Conservation (phyloP, 169 alveolate species). For the Hammondia hammondi region DNA sequence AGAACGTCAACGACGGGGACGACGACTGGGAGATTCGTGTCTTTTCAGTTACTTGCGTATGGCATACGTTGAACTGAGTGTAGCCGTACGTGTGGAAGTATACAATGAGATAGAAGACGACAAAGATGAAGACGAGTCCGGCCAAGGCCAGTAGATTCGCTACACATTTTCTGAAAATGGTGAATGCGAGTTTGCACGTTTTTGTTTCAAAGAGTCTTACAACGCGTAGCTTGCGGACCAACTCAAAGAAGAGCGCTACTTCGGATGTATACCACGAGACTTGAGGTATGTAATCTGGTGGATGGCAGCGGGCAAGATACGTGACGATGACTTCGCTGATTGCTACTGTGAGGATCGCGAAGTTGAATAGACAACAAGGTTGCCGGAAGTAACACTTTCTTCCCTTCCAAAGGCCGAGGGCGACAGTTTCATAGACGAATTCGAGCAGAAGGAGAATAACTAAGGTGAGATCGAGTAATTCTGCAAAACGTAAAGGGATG, state of each 20-base stretch:
- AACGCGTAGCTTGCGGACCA: slow-evolving; percentile 8
- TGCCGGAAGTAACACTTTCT: not conserved
- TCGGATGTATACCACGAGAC: slow-evolving; percentile 35
- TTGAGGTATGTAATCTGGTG: not conserved
- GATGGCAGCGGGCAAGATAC: not conserved
- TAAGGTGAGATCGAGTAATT: not conserved
- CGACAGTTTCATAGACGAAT: slow-evolving; percentile 20
- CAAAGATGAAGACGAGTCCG: not conserved
- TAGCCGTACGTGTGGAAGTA: slow-evolving; percentile 35
- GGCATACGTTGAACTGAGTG: slow-evolving; percentile 18
- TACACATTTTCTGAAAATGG: not conserved
- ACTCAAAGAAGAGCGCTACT: not conserved
- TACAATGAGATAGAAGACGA: not conserved
- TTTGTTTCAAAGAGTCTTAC: not conserved
- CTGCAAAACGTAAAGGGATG: not conserved
- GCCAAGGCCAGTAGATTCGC: slow-evolving; percentile 32
- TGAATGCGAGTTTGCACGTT: not conserved
- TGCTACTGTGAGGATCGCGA: not conserved
- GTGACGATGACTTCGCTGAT: not conserved
- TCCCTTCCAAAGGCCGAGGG: slow-evolving; percentile 28
- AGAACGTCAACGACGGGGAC: not conserved
- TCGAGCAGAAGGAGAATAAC: not conserved
- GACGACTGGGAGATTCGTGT: not conserved
- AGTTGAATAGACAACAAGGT: not conserved
- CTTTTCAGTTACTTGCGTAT: not conserved